phyloP scores from a whole-genome alignment of 2,329 filamentous ascomycete species.

The Hysterium pulicare region DNA sequence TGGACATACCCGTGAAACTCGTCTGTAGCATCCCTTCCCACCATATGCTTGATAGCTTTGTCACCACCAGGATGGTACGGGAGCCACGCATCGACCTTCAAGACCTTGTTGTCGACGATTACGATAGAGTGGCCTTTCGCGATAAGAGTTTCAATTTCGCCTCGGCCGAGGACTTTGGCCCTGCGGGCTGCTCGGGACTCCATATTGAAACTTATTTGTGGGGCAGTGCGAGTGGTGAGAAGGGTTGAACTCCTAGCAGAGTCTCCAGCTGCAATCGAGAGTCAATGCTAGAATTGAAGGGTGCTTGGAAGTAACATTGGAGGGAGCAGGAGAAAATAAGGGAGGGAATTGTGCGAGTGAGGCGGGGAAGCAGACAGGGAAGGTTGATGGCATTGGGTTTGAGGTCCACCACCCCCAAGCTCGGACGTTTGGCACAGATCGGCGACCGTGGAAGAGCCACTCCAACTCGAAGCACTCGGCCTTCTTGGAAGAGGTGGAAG shows the following conservation, averaged over 20 bases:
- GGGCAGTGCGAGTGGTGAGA: constrained; percentile 1
- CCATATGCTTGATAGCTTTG: constrained; percentile 88
- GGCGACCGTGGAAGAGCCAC: too few relatives aligned
- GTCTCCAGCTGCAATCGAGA: not conserved
- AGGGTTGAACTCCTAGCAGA: constrained; percentile 2
- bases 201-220: constrained; percentile 19
- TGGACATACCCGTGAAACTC: constrained; percentile 79
- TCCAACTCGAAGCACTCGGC: too few relatives aligned
- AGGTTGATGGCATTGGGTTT: too few relatives aligned
- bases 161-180: constrained; percentile 53
- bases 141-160: constrained; percentile 76
- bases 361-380: not conserved
- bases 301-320: not conserved
- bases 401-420: too few relatives aligned
- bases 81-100: constrained; percentile 87
- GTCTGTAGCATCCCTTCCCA: constrained; percentile 89
- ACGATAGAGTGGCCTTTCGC: constrained; percentile 76
- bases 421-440: too few relatives aligned
- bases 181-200: constrained; percentile 35
- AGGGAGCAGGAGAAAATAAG: not conserved
- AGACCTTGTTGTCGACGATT: constrained; percentile 74
- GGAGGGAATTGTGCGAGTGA: not conserved
- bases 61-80: constrained; percentile 89
- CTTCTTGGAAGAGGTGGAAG: too few relatives aligned
- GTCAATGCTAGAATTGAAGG: too few relatives aligned